Percentiles rank a stretch among this genome's conserved stretches.
Conservation (phyloP, 371 early-diverging fungal species). For the Mucor circinelloides region DNA sequence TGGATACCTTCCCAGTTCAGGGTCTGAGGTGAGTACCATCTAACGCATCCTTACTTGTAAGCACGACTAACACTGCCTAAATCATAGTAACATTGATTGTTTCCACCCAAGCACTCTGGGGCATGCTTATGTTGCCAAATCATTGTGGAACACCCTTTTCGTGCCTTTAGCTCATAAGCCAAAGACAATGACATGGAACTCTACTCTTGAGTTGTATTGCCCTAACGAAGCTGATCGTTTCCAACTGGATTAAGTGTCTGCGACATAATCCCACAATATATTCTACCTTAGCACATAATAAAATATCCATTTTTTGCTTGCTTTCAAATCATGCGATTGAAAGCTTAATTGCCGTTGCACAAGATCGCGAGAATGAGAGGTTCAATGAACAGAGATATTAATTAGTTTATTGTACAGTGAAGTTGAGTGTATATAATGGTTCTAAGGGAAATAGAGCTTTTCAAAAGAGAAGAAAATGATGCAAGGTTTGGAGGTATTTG, state of each 20-base stretch:
- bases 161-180: slow-evolving; percentile 7
- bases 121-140: slow-evolving; percentile 16
- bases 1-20: slow-evolving; percentile 16
- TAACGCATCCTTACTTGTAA: not conserved
- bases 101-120: slow-evolving; percentile 20
- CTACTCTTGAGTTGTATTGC: slow-evolving; percentile 1
- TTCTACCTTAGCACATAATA: not conserved
- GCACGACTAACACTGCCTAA: not conserved
- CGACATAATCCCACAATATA: not conserved
- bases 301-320: not conserved
- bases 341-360: not conserved
- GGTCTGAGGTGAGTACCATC: slow-evolving; percentile 11
- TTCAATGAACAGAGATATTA: not conserved
- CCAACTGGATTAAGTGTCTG: slow-evolving; percentile 7
- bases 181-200: not conserved
- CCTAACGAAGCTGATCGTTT: slow-evolving; percentile 19
- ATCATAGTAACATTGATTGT: slow-evolving; percentile 13
- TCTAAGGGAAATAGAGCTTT: not conserved
- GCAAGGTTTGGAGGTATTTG: not conserved
- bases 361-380: not conserved
- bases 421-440: not conserved
- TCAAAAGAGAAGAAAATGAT: not conserved
- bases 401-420: not conserved
- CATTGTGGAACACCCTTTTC: slow-evolving; percentile 16
- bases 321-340: not conserved